Evolutionary conservation across 208 protist genomes (phyloP).

Genomic region (Plasmodiophora brassicae): DNA sequence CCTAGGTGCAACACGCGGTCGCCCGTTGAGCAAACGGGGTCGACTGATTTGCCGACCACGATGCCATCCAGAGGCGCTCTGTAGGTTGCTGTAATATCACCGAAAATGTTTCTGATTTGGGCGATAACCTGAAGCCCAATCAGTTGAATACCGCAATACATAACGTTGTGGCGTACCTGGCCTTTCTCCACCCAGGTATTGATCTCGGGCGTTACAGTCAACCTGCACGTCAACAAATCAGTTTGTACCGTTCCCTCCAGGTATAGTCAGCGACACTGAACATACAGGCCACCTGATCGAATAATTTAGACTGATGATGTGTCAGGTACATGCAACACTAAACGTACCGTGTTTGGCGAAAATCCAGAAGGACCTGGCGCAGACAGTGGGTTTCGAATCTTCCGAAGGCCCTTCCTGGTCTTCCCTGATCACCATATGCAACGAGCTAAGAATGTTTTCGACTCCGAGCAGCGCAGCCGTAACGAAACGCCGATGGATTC

Average conservation of each 20-base stretch:
- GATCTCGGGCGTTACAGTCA: conserved; percentile 46
- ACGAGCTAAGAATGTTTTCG: conserved; percentile 45
- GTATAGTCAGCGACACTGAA: too few species aligned
- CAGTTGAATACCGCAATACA: not conserved
- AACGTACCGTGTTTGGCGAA: not conserved
- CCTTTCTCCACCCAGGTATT: conserved; percentile 55
- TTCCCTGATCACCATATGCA: conserved; percentile 48
- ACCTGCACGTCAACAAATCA: too few species aligned
- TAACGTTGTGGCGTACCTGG: not conserved
- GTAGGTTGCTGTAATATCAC: conserved; percentile 52
- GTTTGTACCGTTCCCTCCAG: too few species aligned
- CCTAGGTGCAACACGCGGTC: conserved; percentile 56
- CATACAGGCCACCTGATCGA: too few species aligned
- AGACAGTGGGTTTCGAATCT: not conserved
- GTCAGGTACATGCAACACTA: too few species aligned
- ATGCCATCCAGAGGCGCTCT: conserved; percentile 50
- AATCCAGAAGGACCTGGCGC: not conserved
- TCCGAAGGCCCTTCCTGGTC: not conserved
- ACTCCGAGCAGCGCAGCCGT: conserved; percentile 43
- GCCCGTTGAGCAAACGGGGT: conserved; percentile 50
- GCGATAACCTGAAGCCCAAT: conserved; percentile 40
- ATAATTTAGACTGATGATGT: too few species aligned
- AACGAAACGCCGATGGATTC: conserved; percentile 48
- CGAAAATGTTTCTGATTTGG: conserved; percentile 47
- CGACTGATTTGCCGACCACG: conserved; percentile 50